Conservation (phyloP, 169 alveolate genomes). For the Plasmodium yoelii region DNA sequence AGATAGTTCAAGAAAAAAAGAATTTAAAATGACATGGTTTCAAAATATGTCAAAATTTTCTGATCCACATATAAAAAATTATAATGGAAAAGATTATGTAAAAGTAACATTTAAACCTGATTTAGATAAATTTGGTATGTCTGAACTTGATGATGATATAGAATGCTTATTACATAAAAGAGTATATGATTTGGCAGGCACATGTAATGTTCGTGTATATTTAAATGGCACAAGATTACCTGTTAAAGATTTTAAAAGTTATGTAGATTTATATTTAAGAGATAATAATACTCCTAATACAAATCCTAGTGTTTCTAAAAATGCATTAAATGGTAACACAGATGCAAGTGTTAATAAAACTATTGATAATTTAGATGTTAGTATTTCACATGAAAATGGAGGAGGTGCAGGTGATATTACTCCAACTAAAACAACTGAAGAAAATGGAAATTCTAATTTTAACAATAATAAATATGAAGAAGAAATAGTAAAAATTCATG, state of each 20-base stretch:
- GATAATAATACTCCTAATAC: conserved; percentile 19
- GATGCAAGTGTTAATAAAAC: conserved; percentile 14
- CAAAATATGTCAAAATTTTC: conserved; percentile 93
- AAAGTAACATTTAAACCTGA: conserved; percentile 98
- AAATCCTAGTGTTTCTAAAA: not conserved
- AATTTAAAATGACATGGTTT: conserved; percentile 91
- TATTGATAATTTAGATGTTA: conserved; percentile 13
- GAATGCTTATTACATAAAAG: conserved; percentile 94
- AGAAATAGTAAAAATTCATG: conserved; percentile 83
- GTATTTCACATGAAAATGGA: conserved; percentile 7
- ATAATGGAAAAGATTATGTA: conserved; percentile 91
- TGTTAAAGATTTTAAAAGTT: conserved; percentile 94
- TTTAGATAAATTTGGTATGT: conserved; percentile 93
- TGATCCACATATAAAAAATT: conserved; percentile 87
- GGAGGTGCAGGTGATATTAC: conserved; percentile 17
- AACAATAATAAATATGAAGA: conserved; percentile 65
- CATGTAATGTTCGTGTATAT: conserved; percentile 94
- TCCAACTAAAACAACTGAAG: conserved; percentile 13
- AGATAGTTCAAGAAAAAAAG: conserved; percentile 90
- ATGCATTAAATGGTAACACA: not conserved
- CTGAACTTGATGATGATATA: conserved; percentile 93
- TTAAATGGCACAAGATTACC: conserved; percentile 93
- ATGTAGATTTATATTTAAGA: conserved; percentile 94
- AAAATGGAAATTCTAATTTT: not conserved
- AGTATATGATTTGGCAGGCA: conserved; percentile 99